Evolutionary conservation across 1,284 basidiomycete genomes (phyloP), one percentile per base, ranked within the genome.

Genomic region (Ganoderma leucocontextum): DNA sequence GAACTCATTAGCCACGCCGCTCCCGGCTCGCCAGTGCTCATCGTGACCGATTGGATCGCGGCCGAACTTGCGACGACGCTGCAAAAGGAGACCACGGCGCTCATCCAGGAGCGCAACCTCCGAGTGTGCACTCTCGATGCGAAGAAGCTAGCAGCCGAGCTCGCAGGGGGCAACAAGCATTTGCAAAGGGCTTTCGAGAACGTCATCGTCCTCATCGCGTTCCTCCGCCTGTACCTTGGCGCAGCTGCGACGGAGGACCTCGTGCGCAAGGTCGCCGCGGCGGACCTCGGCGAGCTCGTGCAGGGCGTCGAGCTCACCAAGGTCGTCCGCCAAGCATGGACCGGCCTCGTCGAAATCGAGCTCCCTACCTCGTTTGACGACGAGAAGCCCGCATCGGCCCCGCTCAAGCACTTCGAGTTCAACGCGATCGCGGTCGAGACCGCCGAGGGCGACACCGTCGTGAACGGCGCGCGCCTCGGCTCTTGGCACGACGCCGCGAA

Each of bases 401-500:
- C 63, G 35, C 81, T 92, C 66, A 90, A 87, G 74, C 75, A 79
- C 38, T 91, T 93, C 76, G 86, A 89, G 67, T 88, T 89, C 78
- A 95, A 93, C 75, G 88, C 92, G 42, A 88, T 95, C 66, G 86
- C 85, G 4, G 83, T 88, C 25, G 88, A 90, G 72, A 84, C 84
- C 8, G 83, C 84, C 17, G 81, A 84, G 36, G 87, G 85, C 19
- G 83, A 88, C 57, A 85, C 85, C 3, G 80, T 88, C 38, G 85
- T 88, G 60, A 90, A 88, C 65, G 89, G 88, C 22, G 86, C 91
- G n/a, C 84, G 82, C 63, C 78, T 92, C 41, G 83, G 86, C 29
- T 88, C 91, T 5, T 96, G 95, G 95, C 91, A 96, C 73, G 89
- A 95, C 70, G 95, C 94, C 2, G 96, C 95, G 15, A 95, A 95